Base-by-base conservation (phyloP, 202 grass and related monocot species). In the Setaria italica region DNA sequence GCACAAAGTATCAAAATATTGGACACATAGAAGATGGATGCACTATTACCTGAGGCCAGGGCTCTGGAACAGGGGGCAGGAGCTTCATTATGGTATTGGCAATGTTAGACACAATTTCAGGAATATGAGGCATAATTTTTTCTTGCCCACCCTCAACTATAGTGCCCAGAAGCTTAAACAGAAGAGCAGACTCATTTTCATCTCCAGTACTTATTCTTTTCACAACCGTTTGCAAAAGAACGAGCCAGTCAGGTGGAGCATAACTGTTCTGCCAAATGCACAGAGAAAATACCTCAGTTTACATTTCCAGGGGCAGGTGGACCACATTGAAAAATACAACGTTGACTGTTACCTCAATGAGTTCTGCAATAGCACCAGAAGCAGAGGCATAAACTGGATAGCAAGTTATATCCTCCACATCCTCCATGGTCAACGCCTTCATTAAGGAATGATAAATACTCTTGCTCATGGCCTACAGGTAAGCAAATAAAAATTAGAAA, bases 21-120 rank as follows among this genome's bases (percentile, higher is more conserved):
- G 43, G 49, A 42, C 15, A 48, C 4, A 84, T 3, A 88, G 32
- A 60, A 87, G 17, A 80, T 42, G 35, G 64, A 76, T 68, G 58
- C 39, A 83, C 21, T 56, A 90, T 74, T 90, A 97, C 95, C 92
- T 97, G 95, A 81, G 92, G 90, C 95, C 95, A 97, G 54, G 92
- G 88, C 25, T 94, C 82, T 41, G 92, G 95, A 71, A 85, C 80
- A 77, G 90, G 77, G 78, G 95, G 85, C 8, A 97, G 68, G 85
- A 91, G 89, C n/a, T 88, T 90, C 11, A 34, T 76, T 79, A 94
- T 70, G 34, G 87, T 78, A 85, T 79, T 68, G 33, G 77, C 87
- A 82, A 94, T 88, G 58, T 85, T 91, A 55, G 89, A 88, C 29
- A 91, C 72, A 65, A 92, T 87, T 83, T 83, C 87, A 86, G 95